Conservation (phyloP, 352 stramenopile genomes). For the Phytophthora pini region DNA sequence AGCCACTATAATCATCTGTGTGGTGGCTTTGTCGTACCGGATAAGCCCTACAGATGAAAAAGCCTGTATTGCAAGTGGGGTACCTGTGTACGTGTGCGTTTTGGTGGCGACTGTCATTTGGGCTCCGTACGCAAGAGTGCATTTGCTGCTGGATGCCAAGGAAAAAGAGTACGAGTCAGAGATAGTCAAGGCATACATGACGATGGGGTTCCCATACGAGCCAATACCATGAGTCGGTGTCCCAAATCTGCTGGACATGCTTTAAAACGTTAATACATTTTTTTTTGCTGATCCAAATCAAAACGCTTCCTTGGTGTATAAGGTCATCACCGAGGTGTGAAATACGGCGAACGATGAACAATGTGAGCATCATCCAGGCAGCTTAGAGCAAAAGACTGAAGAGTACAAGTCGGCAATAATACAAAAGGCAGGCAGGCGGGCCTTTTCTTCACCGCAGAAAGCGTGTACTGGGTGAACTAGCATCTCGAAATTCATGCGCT, state of each 20-base stretch:
- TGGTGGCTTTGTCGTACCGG: neutral
- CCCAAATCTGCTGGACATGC: too few species aligned
- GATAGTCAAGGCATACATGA: neutral
- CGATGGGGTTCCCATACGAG: neutral
- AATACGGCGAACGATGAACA: too few species aligned
- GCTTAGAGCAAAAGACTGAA: too few species aligned
- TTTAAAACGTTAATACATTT: neutral
- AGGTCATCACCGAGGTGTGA: too few species aligned
- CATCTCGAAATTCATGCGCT: too few species aligned
- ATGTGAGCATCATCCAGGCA: too few species aligned
- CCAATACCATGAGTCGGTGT: neutral
- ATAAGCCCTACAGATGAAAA: neutral
- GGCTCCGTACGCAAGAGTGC: neutral
- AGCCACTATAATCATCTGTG: neutral
- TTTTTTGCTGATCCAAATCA: neutral
- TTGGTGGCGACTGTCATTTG: neutral
- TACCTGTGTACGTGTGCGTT: neutral
- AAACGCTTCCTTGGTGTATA: too few species aligned
- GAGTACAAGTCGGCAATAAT: too few species aligned
- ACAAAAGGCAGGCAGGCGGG: too few species aligned
- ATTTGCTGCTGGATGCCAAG: neutral
- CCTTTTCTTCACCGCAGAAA: too few species aligned
- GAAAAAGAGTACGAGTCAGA: neutral
- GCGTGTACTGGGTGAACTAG: too few species aligned
- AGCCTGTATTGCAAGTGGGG: neutral